Evolutionary conservation across 306 rosid genomes (phyloP).

Genomic region (Cicer judaicum): DNA sequence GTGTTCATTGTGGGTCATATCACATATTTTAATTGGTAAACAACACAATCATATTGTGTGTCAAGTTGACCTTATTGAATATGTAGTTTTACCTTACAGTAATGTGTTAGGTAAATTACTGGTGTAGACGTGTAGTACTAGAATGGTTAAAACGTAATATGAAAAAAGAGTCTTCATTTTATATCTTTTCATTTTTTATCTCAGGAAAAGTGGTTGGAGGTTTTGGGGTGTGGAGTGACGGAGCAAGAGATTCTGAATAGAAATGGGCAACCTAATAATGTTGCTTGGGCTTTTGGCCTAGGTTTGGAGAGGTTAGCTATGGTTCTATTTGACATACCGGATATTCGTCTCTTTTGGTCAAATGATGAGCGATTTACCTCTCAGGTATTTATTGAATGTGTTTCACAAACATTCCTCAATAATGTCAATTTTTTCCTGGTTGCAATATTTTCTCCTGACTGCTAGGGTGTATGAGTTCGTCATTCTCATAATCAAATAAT

Average conservation of each 20-base stretch:
- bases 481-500: conserved; percentile 29
- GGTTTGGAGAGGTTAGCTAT: conserved; percentile 97
- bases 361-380: conserved; percentile 89
- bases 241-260: conserved; percentile 90
- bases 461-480: conserved; percentile 20
- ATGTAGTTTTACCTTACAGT: no score
- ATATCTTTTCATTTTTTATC: conserved; percentile 31
- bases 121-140: not conserved
- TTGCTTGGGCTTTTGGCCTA: conserved; percentile 99
- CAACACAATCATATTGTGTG: not conserved
- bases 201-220: conserved; percentile 96
- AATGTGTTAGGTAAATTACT: not conserved
- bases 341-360: conserved; percentile 97
- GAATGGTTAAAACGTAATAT: not conserved
- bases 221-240: conserved; percentile 96
- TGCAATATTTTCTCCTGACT: conserved; percentile 14
- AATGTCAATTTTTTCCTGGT: conserved; percentile 28
- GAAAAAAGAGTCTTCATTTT: not conserved
- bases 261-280: conserved; percentile 74
- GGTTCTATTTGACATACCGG: conserved; percentile 98
- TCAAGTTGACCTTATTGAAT: not conserved
- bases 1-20: conserved; percentile 20
- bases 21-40: conserved; percentile 8
- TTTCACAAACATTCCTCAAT: conserved; percentile 37
- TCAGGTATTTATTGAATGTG: conserved; percentile 65